A percentile compares a stretch with the other conserved stretches of the same genome.
These are phyloP conservation scores for Fraxinus xanthoxyloides DNA, from an alignment of 305 asterid species.

Conservation along the genomic window DNA sequence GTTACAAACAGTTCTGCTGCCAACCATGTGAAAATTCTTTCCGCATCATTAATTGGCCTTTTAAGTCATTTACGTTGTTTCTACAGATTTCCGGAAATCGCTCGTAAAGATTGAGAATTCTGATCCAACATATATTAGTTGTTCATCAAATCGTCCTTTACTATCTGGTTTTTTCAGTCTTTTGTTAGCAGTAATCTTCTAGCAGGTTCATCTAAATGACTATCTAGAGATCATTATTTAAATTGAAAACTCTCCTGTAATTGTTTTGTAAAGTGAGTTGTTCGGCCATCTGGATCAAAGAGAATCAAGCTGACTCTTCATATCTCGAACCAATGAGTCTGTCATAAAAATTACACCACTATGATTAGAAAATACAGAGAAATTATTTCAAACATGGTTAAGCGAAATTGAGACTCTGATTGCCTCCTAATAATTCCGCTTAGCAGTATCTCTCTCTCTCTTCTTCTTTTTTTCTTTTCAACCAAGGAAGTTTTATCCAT, in stretches of 20 bases:
- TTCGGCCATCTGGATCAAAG: neutral
- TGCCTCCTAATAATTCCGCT: conserved; percentile 6
- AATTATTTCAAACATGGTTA: neutral
- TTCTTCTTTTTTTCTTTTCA: neutral
- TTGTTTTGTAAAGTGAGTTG: neutral
- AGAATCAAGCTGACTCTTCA: conserved; percentile 1
- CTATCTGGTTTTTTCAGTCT: neutral
- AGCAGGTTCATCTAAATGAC: neutral
- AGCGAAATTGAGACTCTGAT: conserved; percentile 1
- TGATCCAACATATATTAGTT: neutral
- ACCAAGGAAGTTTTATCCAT: neutral
- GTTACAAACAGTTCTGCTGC: neutral
- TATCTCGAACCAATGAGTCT: neutral
- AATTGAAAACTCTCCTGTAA: neutral
- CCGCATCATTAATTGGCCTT: neutral
- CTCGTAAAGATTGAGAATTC: neutral
- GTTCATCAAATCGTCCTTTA: neutral
- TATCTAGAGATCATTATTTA: neutral
- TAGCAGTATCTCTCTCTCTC: neutral
- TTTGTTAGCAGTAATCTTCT: neutral
- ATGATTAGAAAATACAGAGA: conserved; percentile 10
- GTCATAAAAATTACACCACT: neutral
- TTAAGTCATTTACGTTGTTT: neutral
- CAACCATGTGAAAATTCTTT: neutral
- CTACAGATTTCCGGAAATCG: neutral